Evolutionary conservation across 169 alveolate species (phyloP).

Genomic region (Plasmodium billcollinsi): DNA sequence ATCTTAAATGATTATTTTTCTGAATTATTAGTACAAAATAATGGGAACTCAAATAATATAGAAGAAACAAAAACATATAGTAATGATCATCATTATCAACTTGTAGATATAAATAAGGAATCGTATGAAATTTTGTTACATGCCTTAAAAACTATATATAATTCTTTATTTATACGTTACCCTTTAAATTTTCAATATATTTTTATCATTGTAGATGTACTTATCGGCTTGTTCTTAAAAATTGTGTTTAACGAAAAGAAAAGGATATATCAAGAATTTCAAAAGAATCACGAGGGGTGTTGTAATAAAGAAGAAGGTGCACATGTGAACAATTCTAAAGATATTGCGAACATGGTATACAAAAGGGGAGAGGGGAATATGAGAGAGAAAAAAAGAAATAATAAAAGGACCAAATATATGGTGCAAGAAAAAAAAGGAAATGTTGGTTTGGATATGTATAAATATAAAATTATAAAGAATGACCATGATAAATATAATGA

Average conservation of each 20-base stretch:
- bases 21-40: not conserved
- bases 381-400: too few species aligned
- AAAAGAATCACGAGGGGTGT: not conserved
- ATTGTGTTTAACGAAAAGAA: constrained; percentile 46
- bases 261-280: constrained; percentile 15
- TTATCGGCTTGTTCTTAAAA: constrained; percentile 34
- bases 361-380: too few species aligned
- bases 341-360: too few species aligned
- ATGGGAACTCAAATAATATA: not conserved
- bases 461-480: too few species aligned
- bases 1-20: constrained; percentile 36
- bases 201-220: constrained; percentile 36
- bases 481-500: too few species aligned
- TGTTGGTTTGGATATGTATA: too few species aligned
- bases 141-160: constrained; percentile 26
- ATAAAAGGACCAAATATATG: too few species aligned
- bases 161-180: constrained; percentile 23
- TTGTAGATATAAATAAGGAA: constrained; percentile 5
- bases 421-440: too few species aligned
- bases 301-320: not conserved
- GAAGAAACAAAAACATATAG: constrained; percentile 2
- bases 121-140: constrained; percentile 33
- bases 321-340: too few species aligned
- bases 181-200: constrained; percentile 38
- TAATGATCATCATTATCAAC: not conserved